These are phyloP conservation scores for Entamoeba moshkovskii DNA, from an alignment of 208 protist genomes.

Conservation along the genomic window DNA sequence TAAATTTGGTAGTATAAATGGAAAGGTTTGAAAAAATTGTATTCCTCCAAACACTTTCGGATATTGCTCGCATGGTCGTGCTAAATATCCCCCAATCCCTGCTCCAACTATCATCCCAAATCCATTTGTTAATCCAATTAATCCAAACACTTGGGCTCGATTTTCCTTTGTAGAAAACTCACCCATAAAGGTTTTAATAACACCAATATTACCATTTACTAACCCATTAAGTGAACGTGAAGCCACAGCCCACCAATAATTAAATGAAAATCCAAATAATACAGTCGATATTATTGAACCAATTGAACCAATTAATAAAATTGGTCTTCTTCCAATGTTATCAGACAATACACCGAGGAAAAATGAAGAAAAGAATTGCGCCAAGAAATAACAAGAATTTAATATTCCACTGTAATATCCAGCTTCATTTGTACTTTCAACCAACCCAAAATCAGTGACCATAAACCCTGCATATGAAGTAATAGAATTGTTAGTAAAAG, in stretches of 20 bases:
- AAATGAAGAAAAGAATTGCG: neutral
- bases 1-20: neutral
- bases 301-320: neutral
- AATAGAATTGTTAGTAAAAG: neutral
- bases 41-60: neutral
- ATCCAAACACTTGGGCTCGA: neutral
- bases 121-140: neutral
- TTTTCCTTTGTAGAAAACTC: neutral
- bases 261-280: neutral
- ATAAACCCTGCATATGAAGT: neutral
- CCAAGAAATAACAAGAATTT: neutral
- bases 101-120: neutral
- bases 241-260: neutral
- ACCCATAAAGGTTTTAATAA: neutral
- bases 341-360: neutral
- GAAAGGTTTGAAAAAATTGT: neutral
- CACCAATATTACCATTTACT: neutral
- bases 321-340: neutral
- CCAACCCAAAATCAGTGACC: neutral
- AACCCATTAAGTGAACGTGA: neutral
- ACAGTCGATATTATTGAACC: neutral
- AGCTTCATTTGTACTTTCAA: neutral
- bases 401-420: neutral
- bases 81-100: neutral
- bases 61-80: neutral